Conservation (phyloP, 1,284 basidiomycete genomes). For the Ustilago vetiveriae region DNA sequence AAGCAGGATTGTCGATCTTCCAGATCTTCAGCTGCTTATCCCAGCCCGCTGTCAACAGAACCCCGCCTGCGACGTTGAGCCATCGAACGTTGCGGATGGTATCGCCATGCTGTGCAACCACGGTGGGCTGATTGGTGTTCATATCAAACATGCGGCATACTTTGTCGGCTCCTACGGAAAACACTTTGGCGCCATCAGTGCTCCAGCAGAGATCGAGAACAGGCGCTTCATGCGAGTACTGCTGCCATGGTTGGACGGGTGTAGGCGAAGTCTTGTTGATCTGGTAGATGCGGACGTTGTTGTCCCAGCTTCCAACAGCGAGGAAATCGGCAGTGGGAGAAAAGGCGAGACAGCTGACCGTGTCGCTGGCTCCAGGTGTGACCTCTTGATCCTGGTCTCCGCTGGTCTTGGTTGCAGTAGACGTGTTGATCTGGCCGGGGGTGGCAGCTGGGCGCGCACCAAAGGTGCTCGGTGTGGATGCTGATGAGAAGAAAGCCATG, state of each 20-base stretch:
- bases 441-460: conserved; percentile 42
- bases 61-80: conserved; percentile 77
- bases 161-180: conserved; percentile 88
- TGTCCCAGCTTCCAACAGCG: conserved; percentile 68
- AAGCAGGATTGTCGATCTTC: conserved; percentile 56
- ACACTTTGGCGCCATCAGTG: conserved; percentile 81
- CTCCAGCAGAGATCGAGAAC: conserved; percentile 85
- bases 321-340: conserved; percentile 68
- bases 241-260: conserved; percentile 71
- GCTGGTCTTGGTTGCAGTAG: conserved; percentile 45
- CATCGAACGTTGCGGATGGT: conserved; percentile 81
- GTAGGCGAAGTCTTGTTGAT: conserved; percentile 76
- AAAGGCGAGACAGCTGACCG: conserved; percentile 66
- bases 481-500: conserved; percentile 59
- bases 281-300: conserved; percentile 71
- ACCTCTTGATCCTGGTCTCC: conserved; percentile 76
- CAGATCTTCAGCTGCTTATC: conserved; percentile 81
- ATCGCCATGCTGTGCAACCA: conserved; percentile 84
- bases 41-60: conserved; percentile 88
- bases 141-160: conserved; percentile 83
- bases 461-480: conserved; percentile 52
- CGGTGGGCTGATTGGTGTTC: conserved; percentile 72
- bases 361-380: conserved; percentile 68
- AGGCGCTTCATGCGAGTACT: conserved; percentile 82
- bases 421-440: conserved; percentile 47